Conservation (phyloP, 2,329 filamentous ascomycete genomes). For the Fusarium acutatum region DNA sequence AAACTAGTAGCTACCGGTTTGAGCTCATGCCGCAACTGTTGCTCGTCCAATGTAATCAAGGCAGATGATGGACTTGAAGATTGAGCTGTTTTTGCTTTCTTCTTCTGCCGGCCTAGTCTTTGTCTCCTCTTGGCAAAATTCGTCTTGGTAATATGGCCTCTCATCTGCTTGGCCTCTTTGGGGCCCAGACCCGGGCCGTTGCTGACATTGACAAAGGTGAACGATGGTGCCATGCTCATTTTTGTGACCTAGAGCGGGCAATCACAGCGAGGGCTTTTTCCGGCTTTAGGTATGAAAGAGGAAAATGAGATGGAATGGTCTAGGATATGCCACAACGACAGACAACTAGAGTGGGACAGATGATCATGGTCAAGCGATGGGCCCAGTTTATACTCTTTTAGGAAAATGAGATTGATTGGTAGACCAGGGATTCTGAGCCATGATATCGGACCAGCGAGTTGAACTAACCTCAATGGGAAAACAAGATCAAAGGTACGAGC, state of each 20-base stretch:
- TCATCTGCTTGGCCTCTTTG: conserved; percentile 6
- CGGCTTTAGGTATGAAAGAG: not conserved
- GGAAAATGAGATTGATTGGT: conserved; percentile 24
- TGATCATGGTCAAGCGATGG: not conserved
- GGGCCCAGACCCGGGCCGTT: conserved; percentile 4
- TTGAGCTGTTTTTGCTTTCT: not conserved
- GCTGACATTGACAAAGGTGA: conserved; percentile 10
- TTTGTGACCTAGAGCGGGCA: accelerated
- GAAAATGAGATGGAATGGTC: not conserved
- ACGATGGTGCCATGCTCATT: not conserved
- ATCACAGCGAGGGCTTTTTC: accelerated
- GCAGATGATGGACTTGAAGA: no score
- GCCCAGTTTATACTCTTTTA: not conserved
- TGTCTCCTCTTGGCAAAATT: conserved; percentile 19
- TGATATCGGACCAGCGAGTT: not conserved
- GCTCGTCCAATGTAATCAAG: not conserved
- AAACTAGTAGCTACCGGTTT: not conserved
- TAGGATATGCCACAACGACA: not conserved
- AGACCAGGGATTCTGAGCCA: not conserved
- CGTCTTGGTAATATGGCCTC: conserved; percentile 5
- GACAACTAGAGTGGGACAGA: not conserved
- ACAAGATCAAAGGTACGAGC: not conserved
- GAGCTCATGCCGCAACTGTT: no score
- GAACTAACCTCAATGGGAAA: not conserved
- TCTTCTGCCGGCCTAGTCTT: not conserved